These are phyloP conservation scores for Cyberlindnera bimundalis DNA, from an alignment of 805 yeast genomes.

Conservation along the genomic window DNA sequence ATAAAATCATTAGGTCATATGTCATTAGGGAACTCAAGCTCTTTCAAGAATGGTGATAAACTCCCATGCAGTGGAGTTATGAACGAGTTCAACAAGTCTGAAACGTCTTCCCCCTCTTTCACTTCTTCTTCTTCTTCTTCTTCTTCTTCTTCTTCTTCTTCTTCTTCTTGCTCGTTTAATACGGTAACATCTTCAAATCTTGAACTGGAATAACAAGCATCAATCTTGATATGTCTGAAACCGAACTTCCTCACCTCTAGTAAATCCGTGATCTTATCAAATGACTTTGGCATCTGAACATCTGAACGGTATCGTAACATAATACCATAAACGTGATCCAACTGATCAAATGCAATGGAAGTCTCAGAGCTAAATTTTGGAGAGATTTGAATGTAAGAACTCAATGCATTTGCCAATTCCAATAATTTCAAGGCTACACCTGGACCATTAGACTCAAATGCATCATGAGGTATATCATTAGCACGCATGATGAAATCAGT, in stretches of 20 bases:
- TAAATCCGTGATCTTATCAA: conserved; percentile 12
- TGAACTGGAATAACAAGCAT: neutral
- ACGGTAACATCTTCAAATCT: conserved; percentile 6
- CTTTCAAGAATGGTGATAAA: conserved; percentile 3
- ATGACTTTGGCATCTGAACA: conserved; percentile 14
- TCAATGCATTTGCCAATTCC: conserved; percentile 22
- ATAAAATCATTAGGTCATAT: no score
- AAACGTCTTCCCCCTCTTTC: neutral
- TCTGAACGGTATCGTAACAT: conserved; percentile 18
- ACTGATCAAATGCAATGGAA: conserved; percentile 19
- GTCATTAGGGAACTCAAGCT: conserved; percentile 7
- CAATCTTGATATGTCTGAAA: conserved; percentile 5
- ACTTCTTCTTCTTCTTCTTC: neutral
- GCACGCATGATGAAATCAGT: conserved; percentile 18
- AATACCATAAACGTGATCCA: conserved; percentile 18
- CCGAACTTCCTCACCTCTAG: conserved; percentile 16
- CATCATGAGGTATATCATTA: conserved; percentile 17
- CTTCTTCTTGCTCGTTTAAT: conserved; percentile 5
- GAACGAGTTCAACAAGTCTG: neutral
- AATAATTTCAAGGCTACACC: conserved; percentile 23
- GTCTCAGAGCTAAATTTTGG: conserved; percentile 11
- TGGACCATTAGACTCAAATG: conserved; percentile 26
- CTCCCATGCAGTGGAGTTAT: neutral
- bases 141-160: neutral
- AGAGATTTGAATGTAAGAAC: conserved; percentile 11